Percentiles rank a stretch among this genome's conserved stretches.
These are phyloP conservation scores for Delonix regia DNA, from an alignment of 306 rosid species.

Conservation along the genomic window DNA sequence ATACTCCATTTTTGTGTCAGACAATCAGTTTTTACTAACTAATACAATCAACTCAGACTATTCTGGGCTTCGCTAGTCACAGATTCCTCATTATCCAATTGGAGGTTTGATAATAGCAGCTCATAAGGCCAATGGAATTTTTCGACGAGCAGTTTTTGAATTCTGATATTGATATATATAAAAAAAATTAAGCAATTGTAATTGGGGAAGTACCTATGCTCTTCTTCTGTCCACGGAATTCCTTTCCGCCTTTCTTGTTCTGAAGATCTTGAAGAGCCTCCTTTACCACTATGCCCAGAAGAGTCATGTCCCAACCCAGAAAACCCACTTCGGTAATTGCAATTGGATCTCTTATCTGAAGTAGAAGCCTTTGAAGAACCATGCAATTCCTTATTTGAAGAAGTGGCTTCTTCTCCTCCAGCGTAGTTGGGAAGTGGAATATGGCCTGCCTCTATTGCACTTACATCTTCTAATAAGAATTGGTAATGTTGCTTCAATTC, in stretches of 20 bases:
- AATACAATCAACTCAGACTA: neutral
- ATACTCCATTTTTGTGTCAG: neutral
- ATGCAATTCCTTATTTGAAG: slow-evolving; percentile 62
- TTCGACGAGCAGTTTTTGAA: neutral
- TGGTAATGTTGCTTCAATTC: slow-evolving; percentile 80
- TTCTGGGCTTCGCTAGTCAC: neutral
- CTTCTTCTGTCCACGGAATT: slow-evolving; percentile 99
- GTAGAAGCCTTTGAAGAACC: slow-evolving; percentile 57
- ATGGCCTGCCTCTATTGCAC: slow-evolving; percentile 79
- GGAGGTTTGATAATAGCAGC: neutral
- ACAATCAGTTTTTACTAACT: neutral
- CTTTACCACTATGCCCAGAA: slow-evolving; percentile 63
- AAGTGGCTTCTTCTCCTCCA: slow-evolving; percentile 53
- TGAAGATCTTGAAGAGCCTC: slow-evolving; percentile 72
- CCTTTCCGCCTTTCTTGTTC: slow-evolving; percentile 96
- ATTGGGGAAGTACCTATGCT: slow-evolving; percentile 72
- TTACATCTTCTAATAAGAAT: slow-evolving; percentile 71
- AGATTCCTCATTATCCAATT: neutral
- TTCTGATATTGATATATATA: neutral
- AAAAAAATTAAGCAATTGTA: slow-evolving; percentile 10
- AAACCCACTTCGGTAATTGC: slow-evolving; percentile 67
- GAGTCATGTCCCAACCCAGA: slow-evolving; percentile 72
- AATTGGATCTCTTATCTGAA: slow-evolving; percentile 71
- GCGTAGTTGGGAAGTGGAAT: slow-evolving; percentile 66
- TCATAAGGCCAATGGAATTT: neutral